Percentiles rank a stretch among this genome's conserved stretches.
phyloP scores from a whole-genome alignment of 164 flowering plant species.

The Vitis rotundifolia region DNA sequence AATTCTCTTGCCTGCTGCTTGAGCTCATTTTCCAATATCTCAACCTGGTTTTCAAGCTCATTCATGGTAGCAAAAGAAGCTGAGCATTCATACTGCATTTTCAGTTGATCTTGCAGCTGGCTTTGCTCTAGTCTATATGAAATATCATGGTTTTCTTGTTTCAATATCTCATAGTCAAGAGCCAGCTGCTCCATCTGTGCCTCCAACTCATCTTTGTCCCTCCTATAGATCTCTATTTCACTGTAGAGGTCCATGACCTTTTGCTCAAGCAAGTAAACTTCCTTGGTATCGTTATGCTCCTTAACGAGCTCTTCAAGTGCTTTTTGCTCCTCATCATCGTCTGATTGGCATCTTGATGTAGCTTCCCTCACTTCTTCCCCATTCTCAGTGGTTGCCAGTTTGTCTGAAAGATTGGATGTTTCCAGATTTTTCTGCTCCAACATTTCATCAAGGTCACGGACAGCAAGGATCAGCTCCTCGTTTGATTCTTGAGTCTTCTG shows the following conservation, averaged over 20 bases:
- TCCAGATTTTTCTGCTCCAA: slow-evolving; percentile 62
- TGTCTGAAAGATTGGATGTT: slow-evolving; percentile 27
- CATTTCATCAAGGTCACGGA: slow-evolving; percentile 76
- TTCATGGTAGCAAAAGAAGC: slow-evolving; percentile 34
- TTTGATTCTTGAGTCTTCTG: slow-evolving; percentile 94
- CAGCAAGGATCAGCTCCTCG: slow-evolving; percentile 80
- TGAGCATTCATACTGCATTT: slow-evolving; percentile 69
- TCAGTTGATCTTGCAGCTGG: slow-evolving; percentile 65
- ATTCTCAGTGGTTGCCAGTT: slow-evolving; percentile 19
- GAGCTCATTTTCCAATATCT: slow-evolving; percentile 52
- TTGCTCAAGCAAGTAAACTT: slow-evolving; percentile 51
- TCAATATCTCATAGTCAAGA: slow-evolving; percentile 76
- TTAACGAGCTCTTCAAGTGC: slow-evolving; percentile 64
- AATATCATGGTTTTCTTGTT: slow-evolving; percentile 75
- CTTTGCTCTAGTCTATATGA: slow-evolving; percentile 62
- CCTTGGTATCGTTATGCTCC: slow-evolving; percentile 51
- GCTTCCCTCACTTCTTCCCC: slow-evolving; percentile 16
- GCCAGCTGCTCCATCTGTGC: slow-evolving; percentile 77
- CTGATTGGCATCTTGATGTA: slow-evolving; percentile 23
- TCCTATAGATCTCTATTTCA: slow-evolving; percentile 67
- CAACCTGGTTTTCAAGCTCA: slow-evolving; percentile 59
- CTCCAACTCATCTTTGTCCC: slow-evolving; percentile 76
- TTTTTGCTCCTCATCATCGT: slow-evolving; percentile 58
- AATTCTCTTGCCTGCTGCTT: slow-evolving; percentile 40
- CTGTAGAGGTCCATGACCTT: slow-evolving; percentile 50